Percentiles rank a stretch among this genome's conserved stretches.
Evolutionary conservation across 257 asterid genomes (phyloP).

Genomic region (Paraleonurus japonicus): DNA sequence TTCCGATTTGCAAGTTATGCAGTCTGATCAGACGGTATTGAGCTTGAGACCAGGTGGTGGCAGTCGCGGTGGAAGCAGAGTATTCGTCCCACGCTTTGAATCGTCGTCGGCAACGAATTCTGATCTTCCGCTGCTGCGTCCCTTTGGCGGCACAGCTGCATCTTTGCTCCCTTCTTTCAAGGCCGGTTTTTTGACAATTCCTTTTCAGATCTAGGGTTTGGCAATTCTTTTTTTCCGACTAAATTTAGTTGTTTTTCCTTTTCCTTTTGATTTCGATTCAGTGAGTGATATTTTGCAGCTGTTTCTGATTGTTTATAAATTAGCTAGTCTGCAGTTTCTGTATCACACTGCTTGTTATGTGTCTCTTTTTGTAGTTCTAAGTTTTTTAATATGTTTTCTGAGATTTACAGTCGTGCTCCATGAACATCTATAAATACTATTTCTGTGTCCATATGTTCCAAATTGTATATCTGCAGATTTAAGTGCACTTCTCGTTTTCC

Average conservation of each 20-base stretch:
- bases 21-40: slow-evolving; percentile 63
- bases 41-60: slow-evolving; percentile 81
- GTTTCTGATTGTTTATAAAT: neutral
- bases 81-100: slow-evolving; percentile 51
- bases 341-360: neutral
- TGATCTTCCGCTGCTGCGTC: slow-evolving; percentile 54
- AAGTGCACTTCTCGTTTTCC: neutral
- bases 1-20: slow-evolving; percentile 51
- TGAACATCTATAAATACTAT: neutral
- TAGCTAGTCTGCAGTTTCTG: neutral
- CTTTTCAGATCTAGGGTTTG: slow-evolving; percentile 44
- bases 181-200: slow-evolving; percentile 31
- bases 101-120: slow-evolving; percentile 36
- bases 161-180: slow-evolving; percentile 42
- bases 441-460: neutral
- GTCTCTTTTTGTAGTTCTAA: neutral
- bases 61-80: slow-evolving; percentile 56
- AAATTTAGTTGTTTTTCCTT: neutral
- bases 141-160: slow-evolving; percentile 44
- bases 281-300: neutral
- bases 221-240: neutral
- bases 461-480: neutral
- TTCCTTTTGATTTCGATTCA: slow-evolving; percentile 1
- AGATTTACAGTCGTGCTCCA: neutral
- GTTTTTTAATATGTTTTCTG: slow-evolving; percentile 5